Base-by-base conservation (phyloP, 2,329 filamentous ascomycete genomes). In the Trichoderma atroviride region DNA sequence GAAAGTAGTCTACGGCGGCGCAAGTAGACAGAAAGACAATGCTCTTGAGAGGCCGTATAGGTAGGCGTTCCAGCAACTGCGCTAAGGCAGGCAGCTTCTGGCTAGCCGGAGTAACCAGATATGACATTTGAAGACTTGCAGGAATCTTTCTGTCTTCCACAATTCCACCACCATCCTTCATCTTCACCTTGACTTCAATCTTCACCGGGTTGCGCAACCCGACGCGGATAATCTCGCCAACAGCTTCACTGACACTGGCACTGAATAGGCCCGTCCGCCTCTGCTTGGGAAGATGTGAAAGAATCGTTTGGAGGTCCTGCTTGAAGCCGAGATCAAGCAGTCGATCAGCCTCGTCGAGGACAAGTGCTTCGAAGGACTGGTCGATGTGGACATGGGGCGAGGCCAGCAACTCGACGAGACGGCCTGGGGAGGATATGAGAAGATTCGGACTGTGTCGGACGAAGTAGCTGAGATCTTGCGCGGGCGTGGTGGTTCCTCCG, bases 11-110 rank as follows among this genome's bases (percentile, higher is more conserved):
- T 70, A 99, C 96, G 0, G 92, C 92, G 37, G 94, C 94, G 78
- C 96, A 97, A 2, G 95, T 97, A 0, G 94, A 96, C 27, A 98
- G 85, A 78, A 97, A 99, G 65, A 97, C 85, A 66, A 99, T 97
- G 37, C 89, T 91, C 76, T 94, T 94, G 72, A 94, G 90, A 0
- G 95, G 95, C 5, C 84, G 86, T 0, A 92, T 87, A n/a, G 91
- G 85, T 27, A 97, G 80, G 16, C 86, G 85, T 24, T 87, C 83
- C 3, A 98, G 84, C 0, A 98, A 84, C 35, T 89, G 87, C 60
- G 88, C 85, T 2, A 97, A 81, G 0, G 90, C 88, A 0, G 93
- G 91, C 43, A 97, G 83, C 79, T 97, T 97, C 71, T 95, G 90
- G 22, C 89, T 91, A 0, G 95, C 88, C 2, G 90, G 91, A 2